Base-by-base conservation (phyloP, 2,329 filamentous ascomycete species). In the Boeremia exigua region DNA sequence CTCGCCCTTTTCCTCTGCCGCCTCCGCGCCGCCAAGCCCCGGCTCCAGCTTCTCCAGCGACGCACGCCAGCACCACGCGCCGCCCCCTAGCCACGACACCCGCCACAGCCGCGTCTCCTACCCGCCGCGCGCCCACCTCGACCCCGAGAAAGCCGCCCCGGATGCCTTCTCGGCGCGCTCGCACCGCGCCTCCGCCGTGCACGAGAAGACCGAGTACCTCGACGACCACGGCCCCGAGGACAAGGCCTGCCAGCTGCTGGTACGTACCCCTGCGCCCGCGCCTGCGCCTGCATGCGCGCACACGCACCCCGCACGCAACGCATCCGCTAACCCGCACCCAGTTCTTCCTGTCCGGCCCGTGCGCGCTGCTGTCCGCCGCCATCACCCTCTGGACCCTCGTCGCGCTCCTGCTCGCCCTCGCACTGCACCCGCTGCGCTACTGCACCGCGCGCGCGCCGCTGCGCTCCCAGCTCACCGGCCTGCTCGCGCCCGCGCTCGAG, bases 291-390 rank as follows among this genome's bases (percentile, higher is more conserved):
- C 19, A 25, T 11, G 15, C 36, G 1, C 39, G n/a, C n/a, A n/a
- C n/a, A n/a, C n/a, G n/a, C n/a, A 23, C 19, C 19, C 19, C 19
- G 19, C 19, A n/a, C n/a, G n/a, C n/a, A n/a, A n/a, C 8, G 15
- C 52, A 44, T 12, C 14, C 4, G 33, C 46, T 56, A 29, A 56
- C 23, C 15, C 30, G n/a, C 19, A 4, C 43, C 0, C 58, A 82
- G 82, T 77, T 85, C 61, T 84, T 81, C 65, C 77, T 86, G 32
- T 83, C 82, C 17, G 71, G 77, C 23, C 80, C 84, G 14, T 81
- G 83, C 60, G 81, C 82, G 11, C 65, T 85, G 6, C 78, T 86
- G 62, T 85, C 84, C 48, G 64, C 84, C 29, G 68, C 79, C 58
- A 81, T 84, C 60, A 76, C 79, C 34, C 55, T 86, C 44, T 88